Percentiles rank a stretch among this genome's conserved stretches.
phyloP scores from a whole-genome alignment of 2,329 filamentous ascomycete genomes.

The Neocatenulostroma microsporum region DNA sequence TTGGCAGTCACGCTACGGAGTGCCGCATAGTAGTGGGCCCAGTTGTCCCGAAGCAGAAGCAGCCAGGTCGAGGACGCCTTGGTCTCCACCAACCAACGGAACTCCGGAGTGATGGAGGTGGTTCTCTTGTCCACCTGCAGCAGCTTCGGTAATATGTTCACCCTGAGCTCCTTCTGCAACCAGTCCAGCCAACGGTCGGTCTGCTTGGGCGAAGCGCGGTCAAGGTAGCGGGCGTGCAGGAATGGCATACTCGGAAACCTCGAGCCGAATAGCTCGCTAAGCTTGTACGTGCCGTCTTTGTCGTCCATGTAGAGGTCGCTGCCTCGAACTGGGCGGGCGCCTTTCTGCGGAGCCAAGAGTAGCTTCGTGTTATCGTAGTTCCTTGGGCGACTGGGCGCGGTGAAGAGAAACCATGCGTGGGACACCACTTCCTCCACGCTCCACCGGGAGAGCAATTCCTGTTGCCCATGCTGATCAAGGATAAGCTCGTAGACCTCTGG shows the following conservation, averaged over 20 bases:
- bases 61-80: constrained; percentile 3
- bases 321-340: neutral
- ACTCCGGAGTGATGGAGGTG: constrained; percentile 1
- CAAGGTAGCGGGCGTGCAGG: no score
- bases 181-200: no score
- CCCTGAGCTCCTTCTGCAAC: no score
- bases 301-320: constrained; percentile 1
- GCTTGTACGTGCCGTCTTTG: neutral
- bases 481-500: neutral
- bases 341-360: neutral
- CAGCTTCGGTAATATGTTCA: no score
- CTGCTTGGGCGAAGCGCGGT: no score
- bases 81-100: constrained; percentile 4
- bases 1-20: neutral
- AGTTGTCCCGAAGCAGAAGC: constrained; percentile 1
- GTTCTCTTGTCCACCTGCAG: no score
- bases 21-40: neutral
- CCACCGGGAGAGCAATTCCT: neutral
- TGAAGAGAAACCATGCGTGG: constrained; percentile 4
- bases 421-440: neutral
- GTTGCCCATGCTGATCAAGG: neutral
- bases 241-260: neutral
- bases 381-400: neutral
- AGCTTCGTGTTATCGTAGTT: neutral
- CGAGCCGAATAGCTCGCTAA: neutral